These are phyloP conservation scores for Tubosaeta sp. DNA, from an alignment of 768 basidiomycete genomes.

Conservation along the genomic window DNA sequence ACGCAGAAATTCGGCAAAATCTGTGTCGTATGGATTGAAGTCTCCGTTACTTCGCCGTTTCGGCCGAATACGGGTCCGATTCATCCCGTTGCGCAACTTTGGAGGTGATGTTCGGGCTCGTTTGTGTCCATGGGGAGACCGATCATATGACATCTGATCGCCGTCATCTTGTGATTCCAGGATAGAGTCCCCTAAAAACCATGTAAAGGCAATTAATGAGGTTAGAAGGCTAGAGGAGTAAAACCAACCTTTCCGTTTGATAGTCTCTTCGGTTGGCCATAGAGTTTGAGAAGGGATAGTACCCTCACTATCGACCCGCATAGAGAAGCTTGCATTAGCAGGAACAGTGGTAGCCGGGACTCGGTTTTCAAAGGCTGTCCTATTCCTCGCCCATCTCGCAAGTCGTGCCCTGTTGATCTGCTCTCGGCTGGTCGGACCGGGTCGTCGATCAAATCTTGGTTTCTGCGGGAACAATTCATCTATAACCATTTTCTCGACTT, in stretches of 20 bases:
- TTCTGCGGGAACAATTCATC: conserved; percentile 29
- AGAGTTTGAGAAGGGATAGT: conserved; percentile 14
- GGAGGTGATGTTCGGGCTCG: conserved; percentile 51
- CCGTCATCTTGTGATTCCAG: conserved; percentile 32
- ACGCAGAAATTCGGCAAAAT: conserved; percentile 38
- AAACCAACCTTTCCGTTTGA: conserved; percentile 50
- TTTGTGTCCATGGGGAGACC: conserved; percentile 34
- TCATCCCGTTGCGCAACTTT: conserved; percentile 34
- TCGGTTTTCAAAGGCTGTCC: conserved; percentile 22
- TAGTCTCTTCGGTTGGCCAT: conserved; percentile 24
- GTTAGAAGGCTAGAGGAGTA: background rate
- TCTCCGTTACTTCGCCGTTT: conserved; percentile 39
- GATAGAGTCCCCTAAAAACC: conserved; percentile 3
- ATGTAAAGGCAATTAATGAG: conserved; percentile 1
- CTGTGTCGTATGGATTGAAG: conserved; percentile 36
- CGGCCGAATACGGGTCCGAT: conserved; percentile 30
- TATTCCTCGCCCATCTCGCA: conserved; percentile 27
- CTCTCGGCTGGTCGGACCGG: conserved; percentile 28
- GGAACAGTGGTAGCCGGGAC: conserved; percentile 29
- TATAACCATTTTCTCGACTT: conserved; percentile 50
- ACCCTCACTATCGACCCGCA: conserved; percentile 26
- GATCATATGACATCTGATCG: conserved; percentile 25
- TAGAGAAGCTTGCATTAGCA: conserved; percentile 28
- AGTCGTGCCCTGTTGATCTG: conserved; percentile 26
- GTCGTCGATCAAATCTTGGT: conserved; percentile 12